Conservation (phyloP, 106 monocot species). For the Acorus gramineus region DNA sequence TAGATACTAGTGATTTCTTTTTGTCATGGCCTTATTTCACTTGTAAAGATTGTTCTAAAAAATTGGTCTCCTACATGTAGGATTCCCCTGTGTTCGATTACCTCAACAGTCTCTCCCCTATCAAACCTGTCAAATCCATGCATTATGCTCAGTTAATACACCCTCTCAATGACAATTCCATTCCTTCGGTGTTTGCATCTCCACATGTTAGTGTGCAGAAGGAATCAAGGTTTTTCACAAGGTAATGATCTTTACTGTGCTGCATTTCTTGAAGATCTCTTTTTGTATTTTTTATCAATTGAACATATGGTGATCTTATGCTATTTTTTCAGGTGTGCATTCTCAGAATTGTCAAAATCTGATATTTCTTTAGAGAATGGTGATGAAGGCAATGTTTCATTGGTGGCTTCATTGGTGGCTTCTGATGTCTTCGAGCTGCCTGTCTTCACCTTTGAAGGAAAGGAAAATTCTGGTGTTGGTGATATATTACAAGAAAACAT, state of each 20-base stretch:
- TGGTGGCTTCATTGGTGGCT: conserved; percentile 2
- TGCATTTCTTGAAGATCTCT: not conserved
- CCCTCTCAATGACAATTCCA: conserved; percentile 36
- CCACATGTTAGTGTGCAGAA: conserved; percentile 50
- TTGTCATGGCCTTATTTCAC: too few species aligned
- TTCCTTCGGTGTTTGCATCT: conserved; percentile 64
- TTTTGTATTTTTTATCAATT: not conserved
- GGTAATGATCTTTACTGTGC: conserved; percentile 13
- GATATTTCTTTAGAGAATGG: conserved; percentile 23
- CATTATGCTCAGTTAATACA: conserved; percentile 40
- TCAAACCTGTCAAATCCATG: conserved; percentile 58
- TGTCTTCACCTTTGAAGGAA: conserved; percentile 7
- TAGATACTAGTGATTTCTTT: too few species aligned
- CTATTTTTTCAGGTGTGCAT: conserved; percentile 33
- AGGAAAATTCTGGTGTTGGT: conserved; percentile 19
- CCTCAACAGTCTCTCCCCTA: conserved; percentile 72
- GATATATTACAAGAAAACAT: conserved; percentile 38
- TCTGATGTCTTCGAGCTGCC: conserved; percentile 21
- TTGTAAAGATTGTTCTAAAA: too few species aligned
- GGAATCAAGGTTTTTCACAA: conserved; percentile 33
- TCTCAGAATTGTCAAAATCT: conserved; percentile 35
- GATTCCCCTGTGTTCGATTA: conserved; percentile 79
- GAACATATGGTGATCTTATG: not conserved
- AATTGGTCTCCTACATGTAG: conserved; percentile 17
- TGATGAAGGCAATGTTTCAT: conserved; percentile 17